Conservation (phyloP, 768 basidiomycete species). For the Leccinum boreale region DNA sequence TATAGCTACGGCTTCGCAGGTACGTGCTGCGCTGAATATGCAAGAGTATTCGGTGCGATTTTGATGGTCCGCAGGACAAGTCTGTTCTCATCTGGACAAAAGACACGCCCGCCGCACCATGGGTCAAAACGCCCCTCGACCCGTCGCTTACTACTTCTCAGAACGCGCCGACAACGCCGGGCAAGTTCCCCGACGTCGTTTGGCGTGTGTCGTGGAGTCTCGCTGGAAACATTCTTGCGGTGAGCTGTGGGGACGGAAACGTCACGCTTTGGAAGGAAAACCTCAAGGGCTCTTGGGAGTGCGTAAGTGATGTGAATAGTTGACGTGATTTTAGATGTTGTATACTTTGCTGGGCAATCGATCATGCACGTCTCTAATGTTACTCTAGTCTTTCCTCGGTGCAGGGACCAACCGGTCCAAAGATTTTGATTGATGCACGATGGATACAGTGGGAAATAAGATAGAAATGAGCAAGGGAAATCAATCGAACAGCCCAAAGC, state of each 20-base stretch:
- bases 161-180: conserved; percentile 45
- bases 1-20: conserved; percentile 93
- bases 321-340: conserved; percentile 30
- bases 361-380: too few species aligned
- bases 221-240: conserved; percentile 93
- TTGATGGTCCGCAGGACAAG: conserved; percentile 52
- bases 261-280: conserved; percentile 99
- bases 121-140: conserved; percentile 80
- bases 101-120: conserved; percentile 66
- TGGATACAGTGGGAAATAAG: conserved; percentile 26
- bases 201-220: conserved; percentile 99
- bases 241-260: conserved; percentile 97
- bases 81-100: conserved; percentile 92
- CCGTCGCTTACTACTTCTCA: conserved; percentile 53
- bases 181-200: conserved; percentile 94
- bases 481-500: conserved; percentile 97
- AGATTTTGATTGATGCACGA: conserved; percentile 24
- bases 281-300: conserved; percentile 92
- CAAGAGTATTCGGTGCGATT: background rate
- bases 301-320: conserved; percentile 92
- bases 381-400: background rate
- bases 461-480: conserved; percentile 23
- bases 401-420: conserved; percentile 18
- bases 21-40: conserved; percentile 23
- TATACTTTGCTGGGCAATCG: too few species aligned